Base-by-base conservation (phyloP, 768 basidiomycete genomes). In the Phaffia australis region DNA sequence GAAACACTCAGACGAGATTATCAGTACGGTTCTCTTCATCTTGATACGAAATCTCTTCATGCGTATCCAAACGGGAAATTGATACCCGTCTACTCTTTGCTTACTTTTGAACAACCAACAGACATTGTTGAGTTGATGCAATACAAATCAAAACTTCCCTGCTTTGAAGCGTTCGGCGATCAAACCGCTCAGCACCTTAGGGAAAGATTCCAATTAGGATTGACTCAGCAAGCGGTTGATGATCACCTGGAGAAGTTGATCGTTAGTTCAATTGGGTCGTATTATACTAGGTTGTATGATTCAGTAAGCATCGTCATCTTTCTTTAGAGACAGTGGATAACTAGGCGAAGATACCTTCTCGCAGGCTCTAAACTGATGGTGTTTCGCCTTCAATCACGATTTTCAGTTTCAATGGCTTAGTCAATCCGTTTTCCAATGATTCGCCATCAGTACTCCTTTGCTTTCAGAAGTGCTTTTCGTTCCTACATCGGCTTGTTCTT, bases 71-170 rank as follows among this genome's bases (percentile, higher is more conserved):
- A n/a, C 15, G 15, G 15, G 49, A 57, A 14, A 27, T 57, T 32
- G 56, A 32, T 49, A 48, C 48, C 18, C 60, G 52, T 63, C 35
- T 60, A n/a, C n/a, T n/a, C n/a, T n/a, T n/a, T n/a, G n/a, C n/a
- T n/a, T n/a, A n/a, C n/a, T n/a, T n/a, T n/a, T 65, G 35, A 50
- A 27, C 62, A 63, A 49, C 23, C 71, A 55, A 70, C 61, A 85
- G 84, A 84, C 50, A 81, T 98, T 72, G 92, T 98, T 49, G 95
- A 98, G 74, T 79, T 98, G 62, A 98, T 98, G 95, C 94, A 98
- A 77, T 93, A 91, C 81, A 87, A 94, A 74, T 95, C 91, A 0
- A 82, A 84, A 27, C 79, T 94, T 27, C 91, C 90, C 23, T 95
- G 95, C 76, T 99, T 99, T 73, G 81, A 83, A 48, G 83, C 88